phyloP scores from a whole-genome alignment of 495 filamentous ascomycete genomes.

The Bacidia gigantensis region DNA sequence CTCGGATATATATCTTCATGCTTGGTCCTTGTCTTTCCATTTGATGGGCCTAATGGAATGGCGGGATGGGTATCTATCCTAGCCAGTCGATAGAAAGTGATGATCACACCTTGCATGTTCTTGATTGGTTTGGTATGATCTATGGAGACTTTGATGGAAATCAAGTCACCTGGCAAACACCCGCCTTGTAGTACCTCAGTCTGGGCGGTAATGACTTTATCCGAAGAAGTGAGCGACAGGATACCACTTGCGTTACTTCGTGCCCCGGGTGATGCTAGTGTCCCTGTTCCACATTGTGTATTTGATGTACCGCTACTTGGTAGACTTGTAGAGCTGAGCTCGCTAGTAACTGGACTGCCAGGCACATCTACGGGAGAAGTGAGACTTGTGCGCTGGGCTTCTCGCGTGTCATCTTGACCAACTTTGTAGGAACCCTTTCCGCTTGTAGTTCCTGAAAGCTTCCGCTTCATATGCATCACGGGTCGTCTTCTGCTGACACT shows the following conservation, averaged over 20 bases:
- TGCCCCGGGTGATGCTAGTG: background rate
- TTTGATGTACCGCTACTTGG: conserved; percentile 45
- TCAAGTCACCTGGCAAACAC: conserved; percentile 69
- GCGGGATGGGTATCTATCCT: conserved; percentile 78
- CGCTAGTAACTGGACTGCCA: conserved; percentile 45
- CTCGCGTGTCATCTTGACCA: conserved; percentile 10
- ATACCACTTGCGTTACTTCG: background rate
- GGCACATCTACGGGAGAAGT: conserved; percentile 21
- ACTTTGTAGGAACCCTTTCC: background rate
- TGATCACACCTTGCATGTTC: conserved; percentile 80
- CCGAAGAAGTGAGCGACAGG: background rate
- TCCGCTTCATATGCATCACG: conserved; percentile 19
- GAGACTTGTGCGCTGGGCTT: conserved; percentile 10
- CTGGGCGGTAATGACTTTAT: conserved; percentile 67
- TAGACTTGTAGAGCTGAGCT: conserved; percentile 48
- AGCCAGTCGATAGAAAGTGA: conserved; percentile 84
- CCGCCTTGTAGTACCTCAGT: conserved; percentile 71
- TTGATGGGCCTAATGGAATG: conserved; percentile 44
- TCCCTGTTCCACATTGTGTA: conserved; percentile 27
- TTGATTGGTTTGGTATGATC: conserved; percentile 77
- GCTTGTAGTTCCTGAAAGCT: background rate
- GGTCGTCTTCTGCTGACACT: conserved; percentile 47
- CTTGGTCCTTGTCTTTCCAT: conserved; percentile 48
- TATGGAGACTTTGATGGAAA: conserved; percentile 68
- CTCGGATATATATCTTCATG: conserved; percentile 78